Evolutionary conservation across 2,329 filamentous ascomycete genomes (phyloP).

Genomic region (Neurospora sp.): DNA sequence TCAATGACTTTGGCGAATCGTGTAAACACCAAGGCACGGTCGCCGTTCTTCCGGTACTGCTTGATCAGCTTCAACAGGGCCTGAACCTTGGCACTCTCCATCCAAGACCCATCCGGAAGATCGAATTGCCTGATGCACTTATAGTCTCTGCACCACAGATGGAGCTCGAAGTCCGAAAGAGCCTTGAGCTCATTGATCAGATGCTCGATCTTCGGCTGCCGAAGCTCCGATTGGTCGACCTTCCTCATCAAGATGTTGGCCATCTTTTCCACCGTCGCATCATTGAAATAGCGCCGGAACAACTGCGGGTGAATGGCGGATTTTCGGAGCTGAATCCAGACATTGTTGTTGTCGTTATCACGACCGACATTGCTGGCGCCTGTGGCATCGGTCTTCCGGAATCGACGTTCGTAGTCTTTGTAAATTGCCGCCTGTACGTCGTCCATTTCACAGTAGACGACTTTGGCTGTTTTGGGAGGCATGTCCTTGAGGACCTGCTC

Average conservation of each 20-base stretch:
- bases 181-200: slow-evolving; percentile 45
- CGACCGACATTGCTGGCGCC: slow-evolving; percentile 44
- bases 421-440: slow-evolving; percentile 65
- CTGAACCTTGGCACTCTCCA: slow-evolving; percentile 71
- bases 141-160: slow-evolving; percentile 54
- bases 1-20: slow-evolving; percentile 90
- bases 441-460: slow-evolving; percentile 75
- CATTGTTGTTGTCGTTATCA: slow-evolving; percentile 51
- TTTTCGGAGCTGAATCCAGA: slow-evolving; percentile 85
- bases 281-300: slow-evolving; percentile 70
- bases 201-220: slow-evolving; percentile 40
- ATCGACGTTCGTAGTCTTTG: slow-evolving; percentile 50
- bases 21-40: slow-evolving; percentile 82
- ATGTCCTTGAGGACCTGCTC: slow-evolving; percentile 80
- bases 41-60: slow-evolving; percentile 66
- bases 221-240: slow-evolving; percentile 44
- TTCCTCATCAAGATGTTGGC: slow-evolving; percentile 64
- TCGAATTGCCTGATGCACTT: slow-evolving; percentile 44
- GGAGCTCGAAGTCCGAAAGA: slow-evolving; percentile 55
- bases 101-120: slow-evolving; percentile 41
- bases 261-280: slow-evolving; percentile 68
- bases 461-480: slow-evolving; percentile 65
- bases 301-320: slow-evolving; percentile 86
- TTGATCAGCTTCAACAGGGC: slow-evolving; percentile 66
- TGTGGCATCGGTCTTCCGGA: slow-evolving; percentile 51